Conservation (phyloP, 257 asterid genomes). For the Solanum neorickii region DNA sequence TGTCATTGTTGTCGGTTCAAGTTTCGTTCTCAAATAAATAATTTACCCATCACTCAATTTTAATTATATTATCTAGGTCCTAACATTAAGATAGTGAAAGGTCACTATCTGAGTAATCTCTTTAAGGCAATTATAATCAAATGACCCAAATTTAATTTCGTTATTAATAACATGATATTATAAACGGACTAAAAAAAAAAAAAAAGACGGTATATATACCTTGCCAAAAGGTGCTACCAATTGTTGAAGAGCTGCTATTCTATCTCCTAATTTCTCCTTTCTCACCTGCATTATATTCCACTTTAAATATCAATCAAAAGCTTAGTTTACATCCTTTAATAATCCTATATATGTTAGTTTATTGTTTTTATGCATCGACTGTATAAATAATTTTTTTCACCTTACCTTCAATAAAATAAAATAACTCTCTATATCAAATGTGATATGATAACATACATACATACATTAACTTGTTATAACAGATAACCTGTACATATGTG, state of each 20-base stretch:
- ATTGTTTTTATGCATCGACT: neutral
- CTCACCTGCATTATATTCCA: slow-evolving; percentile 40
- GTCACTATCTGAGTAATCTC: neutral
- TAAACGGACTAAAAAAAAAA: neutral
- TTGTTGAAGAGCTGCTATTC: slow-evolving; percentile 90
- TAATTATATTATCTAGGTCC: neutral
- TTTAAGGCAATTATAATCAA: neutral
- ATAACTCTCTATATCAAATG: neutral
- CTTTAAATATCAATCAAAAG: neutral
- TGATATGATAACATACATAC: neutral
- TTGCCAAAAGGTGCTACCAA: slow-evolving; percentile 94
- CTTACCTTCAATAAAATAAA: neutral
- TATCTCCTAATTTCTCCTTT: slow-evolving; percentile 85
- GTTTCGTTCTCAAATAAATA: neutral
- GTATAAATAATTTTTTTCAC: neutral
- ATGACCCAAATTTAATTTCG: neutral
- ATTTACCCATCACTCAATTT: neutral
- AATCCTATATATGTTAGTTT: neutral
- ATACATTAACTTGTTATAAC: neutral
- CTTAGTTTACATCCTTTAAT: neutral
- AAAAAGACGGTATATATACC: slow-evolving; percentile 11
- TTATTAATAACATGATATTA: neutral
- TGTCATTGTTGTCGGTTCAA: neutral
- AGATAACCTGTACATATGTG: neutral
- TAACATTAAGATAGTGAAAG: neutral